These are phyloP conservation scores for Glebionis coronaria DNA, from an alignment of 129 eudicot genomes.

Conservation along the genomic window DNA sequence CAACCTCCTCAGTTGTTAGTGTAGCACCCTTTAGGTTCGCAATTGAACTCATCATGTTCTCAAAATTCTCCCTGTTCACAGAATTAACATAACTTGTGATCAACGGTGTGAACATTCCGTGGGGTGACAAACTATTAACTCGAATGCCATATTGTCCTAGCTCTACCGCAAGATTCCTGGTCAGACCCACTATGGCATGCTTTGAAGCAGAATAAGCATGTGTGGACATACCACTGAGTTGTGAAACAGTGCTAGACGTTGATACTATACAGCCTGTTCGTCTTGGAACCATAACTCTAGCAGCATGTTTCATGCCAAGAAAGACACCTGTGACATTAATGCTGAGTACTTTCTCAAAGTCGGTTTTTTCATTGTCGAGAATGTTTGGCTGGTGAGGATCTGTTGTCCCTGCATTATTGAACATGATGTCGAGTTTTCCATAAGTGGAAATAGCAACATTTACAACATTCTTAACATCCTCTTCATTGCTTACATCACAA, in stretches of 20 bases:
- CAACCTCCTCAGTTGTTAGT: constrained; percentile 35
- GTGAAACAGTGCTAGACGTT: no score
- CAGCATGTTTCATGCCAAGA: no score
- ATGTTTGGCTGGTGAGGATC: constrained; percentile 33
- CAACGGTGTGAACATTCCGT: constrained; percentile 25
- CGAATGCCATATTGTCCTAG: constrained; percentile 49
- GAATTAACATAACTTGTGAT: constrained; percentile 27
- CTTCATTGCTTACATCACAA: no score
- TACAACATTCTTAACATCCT: no score
- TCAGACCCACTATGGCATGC: constrained; percentile 47
- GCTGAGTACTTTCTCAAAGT: constrained; percentile 30
- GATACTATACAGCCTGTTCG: no score
- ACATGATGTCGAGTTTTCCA: no score
- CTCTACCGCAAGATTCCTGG: constrained; percentile 44
- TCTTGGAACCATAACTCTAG: no score
- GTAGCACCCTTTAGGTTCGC: constrained; percentile 24
- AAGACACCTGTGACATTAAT: constrained; percentile 13
- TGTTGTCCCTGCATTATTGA: no score
- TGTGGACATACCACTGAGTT: constrained; percentile 25
- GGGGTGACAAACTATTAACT: constrained; percentile 58
- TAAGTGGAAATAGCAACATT: no score
- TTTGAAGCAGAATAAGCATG: constrained; percentile 50
- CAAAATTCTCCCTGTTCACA: constrained; percentile 26
- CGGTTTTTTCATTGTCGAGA: constrained; percentile 28
- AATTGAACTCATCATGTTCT: not conserved